Conservation (phyloP, 2,329 filamentous ascomycete species). For the Paracamarosporium sp. region DNA sequence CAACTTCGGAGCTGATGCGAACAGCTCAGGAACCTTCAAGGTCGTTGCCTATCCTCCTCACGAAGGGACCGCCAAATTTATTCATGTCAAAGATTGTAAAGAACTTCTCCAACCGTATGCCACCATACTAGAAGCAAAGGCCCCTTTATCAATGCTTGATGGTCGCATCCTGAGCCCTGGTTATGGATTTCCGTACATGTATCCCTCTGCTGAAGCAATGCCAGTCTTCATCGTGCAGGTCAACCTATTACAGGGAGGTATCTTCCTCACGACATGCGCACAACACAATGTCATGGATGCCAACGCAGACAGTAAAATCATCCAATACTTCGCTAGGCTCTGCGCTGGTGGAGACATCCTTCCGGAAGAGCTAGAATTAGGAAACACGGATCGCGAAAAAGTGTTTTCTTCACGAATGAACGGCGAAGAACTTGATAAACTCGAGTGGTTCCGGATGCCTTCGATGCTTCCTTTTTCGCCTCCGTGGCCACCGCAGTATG, state of each 20-base stretch:
- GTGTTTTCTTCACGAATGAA: background rate
- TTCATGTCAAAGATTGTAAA: background rate
- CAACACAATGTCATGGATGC: conserved; percentile 1
- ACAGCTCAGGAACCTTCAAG: background rate
- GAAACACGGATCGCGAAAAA: background rate
- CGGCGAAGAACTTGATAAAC: background rate
- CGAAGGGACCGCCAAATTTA: background rate
- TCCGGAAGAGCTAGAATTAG: background rate
- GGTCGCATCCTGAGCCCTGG: background rate
- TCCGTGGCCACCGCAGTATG: conserved; percentile 1
- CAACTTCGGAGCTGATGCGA: background rate
- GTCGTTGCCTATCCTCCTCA: background rate
- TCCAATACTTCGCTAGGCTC: background rate
- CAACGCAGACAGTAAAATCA: conserved; percentile 1
- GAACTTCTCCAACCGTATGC: background rate
- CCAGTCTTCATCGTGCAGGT: background rate
- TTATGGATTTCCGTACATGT: conserved; percentile 3
- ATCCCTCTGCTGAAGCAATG: background rate
- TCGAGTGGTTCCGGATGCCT: background rate
- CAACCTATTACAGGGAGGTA: background rate
- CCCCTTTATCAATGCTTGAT: background rate
- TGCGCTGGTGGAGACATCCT: background rate
- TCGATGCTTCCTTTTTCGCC: background rate
- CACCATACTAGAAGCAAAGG: background rate
- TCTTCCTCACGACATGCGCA: background rate